These are phyloP conservation scores for Protomyces inouyei DNA, from an alignment of 1,139 yeast species.

Conservation along the genomic window DNA sequence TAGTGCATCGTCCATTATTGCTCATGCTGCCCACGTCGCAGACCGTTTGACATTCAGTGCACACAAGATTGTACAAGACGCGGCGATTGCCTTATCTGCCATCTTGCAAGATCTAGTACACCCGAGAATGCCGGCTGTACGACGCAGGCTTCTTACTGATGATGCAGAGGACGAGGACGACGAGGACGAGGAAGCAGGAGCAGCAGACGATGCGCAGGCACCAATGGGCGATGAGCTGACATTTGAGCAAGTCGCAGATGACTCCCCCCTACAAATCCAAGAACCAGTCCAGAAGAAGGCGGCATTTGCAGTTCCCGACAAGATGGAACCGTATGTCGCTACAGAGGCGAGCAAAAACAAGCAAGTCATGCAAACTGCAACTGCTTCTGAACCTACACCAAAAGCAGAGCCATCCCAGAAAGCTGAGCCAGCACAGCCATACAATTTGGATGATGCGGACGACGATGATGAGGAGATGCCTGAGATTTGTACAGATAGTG, in stretches of 20 bases:
- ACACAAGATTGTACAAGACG: not conserved
- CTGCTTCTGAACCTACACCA: too few relatives aligned
- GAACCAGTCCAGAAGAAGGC: not conserved
- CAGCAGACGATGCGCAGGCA: not conserved
- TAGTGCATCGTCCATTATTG: slow-evolving; percentile 2
- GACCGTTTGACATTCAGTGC: not conserved
- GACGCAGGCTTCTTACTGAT: not conserved
- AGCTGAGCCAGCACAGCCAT: too few relatives aligned
- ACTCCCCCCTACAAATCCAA: not conserved
- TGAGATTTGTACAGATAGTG: slow-evolving; percentile 28
- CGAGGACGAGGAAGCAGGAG: not conserved
- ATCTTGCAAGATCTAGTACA: slow-evolving; percentile 4
- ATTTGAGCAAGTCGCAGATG: not conserved
- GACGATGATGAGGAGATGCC: slow-evolving; percentile 21
- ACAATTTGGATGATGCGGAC: slow-evolving; percentile 2
- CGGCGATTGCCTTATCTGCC: not conserved
- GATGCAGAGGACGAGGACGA: not conserved
- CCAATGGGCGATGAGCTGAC: not conserved
- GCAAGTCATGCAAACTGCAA: not conserved
- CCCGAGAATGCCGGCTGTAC: slow-evolving; percentile 20
- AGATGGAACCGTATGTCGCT: not conserved
- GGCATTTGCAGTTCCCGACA: not conserved
- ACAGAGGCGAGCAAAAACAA: not conserved
- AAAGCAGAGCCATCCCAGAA: too few relatives aligned
- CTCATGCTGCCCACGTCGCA: slow-evolving; percentile 1